Evolutionary conservation across 1,284 basidiomycete species (phyloP), one percentile per base, ranked within the genome.

Genomic region (Volvariella volvacea): DNA sequence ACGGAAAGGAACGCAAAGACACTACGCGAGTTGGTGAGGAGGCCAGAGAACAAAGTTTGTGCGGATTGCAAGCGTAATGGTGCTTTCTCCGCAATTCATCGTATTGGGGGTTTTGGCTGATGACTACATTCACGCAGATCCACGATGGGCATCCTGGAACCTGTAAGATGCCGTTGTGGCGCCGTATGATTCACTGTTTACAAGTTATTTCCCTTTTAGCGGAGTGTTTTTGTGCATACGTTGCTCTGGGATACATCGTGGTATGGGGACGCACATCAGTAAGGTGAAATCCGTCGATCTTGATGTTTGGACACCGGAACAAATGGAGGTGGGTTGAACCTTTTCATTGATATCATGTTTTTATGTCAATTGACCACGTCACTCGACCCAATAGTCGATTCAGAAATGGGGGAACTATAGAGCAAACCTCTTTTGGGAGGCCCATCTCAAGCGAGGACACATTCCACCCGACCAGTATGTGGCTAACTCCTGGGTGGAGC

Each of bases 71-170:
- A 94, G 61, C 81, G 84, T 53, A 93, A 95, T 64, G 92, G 92
- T 88, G 52, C 57, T 46, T 38, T n/a, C 44, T 37, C 33, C 32
- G 41, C 21, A 16, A 50, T 40, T 40, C n/a, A 37, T 44, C 41
- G 39, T 41, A 22, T n/a, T n/a, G n/a, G n/a, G 34, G 48, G 44
- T 40, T 55, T 46, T 22, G 41, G 36, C 43, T 42, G 45, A 41
- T 42, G 33, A 41, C 46, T 48, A 33, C 42, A 42, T 25, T 38
- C 22, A 30, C 10, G 6, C 55, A 95, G 95, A 98, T 71, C 91
- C 95, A 31, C 76, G 95, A 59, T 99, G 95, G 95, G 95, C 95
- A 16, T 94, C 92, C 1, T 97, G 94, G 91, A 99, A 98, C 62
- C 65, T 98, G 83, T 92, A 62, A 56, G 82, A 12, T 61, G 22